Conservation (phyloP, 805 yeast species). For the Debaryomyces hansenii region DNA sequence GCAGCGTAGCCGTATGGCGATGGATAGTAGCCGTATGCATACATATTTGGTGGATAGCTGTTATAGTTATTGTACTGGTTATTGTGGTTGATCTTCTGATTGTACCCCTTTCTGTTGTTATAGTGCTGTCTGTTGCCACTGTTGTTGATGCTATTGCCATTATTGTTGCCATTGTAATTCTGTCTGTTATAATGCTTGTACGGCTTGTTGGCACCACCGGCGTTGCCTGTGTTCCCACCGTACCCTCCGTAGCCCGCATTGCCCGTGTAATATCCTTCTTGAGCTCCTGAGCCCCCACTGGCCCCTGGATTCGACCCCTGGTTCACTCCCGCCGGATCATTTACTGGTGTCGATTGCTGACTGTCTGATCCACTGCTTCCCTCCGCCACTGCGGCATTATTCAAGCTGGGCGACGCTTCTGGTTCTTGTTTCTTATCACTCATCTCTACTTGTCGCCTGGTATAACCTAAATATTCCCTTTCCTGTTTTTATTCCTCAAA, state of each 20-base stretch:
- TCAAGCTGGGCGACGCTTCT: neutral
- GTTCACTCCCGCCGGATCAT: neutral
- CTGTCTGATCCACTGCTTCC: neutral
- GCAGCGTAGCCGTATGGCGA: slow-evolving; percentile 22
- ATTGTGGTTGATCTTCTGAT: slow-evolving; percentile 18
- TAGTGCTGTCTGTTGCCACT: slow-evolving; percentile 9
- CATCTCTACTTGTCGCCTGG: neutral
- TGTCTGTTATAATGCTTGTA: slow-evolving; percentile 14
- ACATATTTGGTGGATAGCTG: slow-evolving; percentile 23
- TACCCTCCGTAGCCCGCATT: neutral
- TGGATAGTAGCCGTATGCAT: slow-evolving; percentile 28
- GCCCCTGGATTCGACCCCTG: neutral
- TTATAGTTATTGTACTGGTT: slow-evolving; percentile 21
- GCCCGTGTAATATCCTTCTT: neutral
- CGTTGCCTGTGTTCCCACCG: neutral
- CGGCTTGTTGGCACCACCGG: slow-evolving; percentile 6
- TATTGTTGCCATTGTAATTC: slow-evolving; percentile 10
- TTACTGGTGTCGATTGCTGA: neutral
- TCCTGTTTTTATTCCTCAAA: too few species aligned
- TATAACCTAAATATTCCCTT: neutral
- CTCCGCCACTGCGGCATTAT: neutral
- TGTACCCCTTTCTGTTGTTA: slow-evolving; percentile 11
- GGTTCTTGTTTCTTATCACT: neutral
- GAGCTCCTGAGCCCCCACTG: neutral
- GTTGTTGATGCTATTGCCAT: slow-evolving; percentile 4